Evolutionary conservation across 2,329 filamentous ascomycete genomes (phyloP).

Genomic region (Aureobasidium leucospermi): DNA sequence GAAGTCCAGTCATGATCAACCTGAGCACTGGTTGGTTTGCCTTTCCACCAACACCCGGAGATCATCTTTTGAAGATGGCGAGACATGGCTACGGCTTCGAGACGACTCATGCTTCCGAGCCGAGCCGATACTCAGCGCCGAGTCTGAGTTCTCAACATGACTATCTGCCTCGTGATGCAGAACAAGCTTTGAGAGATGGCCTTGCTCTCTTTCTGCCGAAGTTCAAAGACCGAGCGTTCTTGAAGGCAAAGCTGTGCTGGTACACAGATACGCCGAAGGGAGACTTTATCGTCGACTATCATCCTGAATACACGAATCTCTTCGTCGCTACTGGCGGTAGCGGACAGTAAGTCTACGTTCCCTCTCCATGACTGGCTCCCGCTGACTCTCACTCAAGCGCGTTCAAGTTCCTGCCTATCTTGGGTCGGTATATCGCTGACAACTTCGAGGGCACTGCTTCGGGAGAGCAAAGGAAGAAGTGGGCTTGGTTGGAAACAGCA

Average conservation of each 20-base stretch:
- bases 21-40: slow-evolving; percentile 61
- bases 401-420: slow-evolving; percentile 22
- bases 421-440: slow-evolving; percentile 20
- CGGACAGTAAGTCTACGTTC: slow-evolving; percentile 35
- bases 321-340: slow-evolving; percentile 51
- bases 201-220: background rate
- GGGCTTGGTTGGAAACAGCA: background rate
- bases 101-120: slow-evolving; percentile 24
- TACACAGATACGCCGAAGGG: slow-evolving; percentile 47
- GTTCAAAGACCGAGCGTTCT: slow-evolving; percentile 30
- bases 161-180: background rate
- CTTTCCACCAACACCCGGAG: slow-evolving; percentile 50
- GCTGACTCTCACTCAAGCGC: slow-evolving; percentile 13
- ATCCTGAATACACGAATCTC: slow-evolving; percentile 38
- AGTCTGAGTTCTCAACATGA: background rate
- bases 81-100: slow-evolving; percentile 37
- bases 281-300: slow-evolving; percentile 43
- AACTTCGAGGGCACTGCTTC: background rate
- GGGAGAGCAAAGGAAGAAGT: background rate
- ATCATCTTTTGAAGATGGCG: slow-evolving; percentile 40
- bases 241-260: slow-evolving; percentile 40
- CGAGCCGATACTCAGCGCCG: slow-evolving; percentile 23
- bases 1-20: slow-evolving; percentile 64
- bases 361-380: no score
- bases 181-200: background rate